Base-by-base conservation (phyloP, 2,329 filamentous ascomycete species). In the Bipolaris zeicola region DNA sequence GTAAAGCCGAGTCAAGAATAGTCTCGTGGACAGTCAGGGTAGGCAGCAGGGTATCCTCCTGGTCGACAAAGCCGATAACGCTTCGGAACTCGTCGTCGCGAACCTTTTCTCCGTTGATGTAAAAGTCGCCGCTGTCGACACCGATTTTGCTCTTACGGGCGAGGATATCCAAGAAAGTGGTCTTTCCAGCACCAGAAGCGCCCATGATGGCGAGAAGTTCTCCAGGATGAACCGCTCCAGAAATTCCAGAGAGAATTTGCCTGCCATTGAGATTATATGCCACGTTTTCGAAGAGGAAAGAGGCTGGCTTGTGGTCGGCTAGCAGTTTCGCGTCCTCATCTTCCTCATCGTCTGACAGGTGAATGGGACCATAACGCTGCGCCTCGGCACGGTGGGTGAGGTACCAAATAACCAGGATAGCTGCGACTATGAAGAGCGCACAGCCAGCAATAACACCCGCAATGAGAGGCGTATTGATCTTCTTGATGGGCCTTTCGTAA, bases 191-290 rank as follows among this genome's bases (percentile, higher is more conserved):
- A 28, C 95, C 95, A 0, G 95, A 99, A 6, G 95, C 94, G 54
- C 95, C 95, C 94, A 99, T 99, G 68, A 99, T 96, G 7, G 95
- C 95, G 64, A 94, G 91, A 6, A 98, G 86, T 74, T 99, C 92
- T n/a, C 96, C 96, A 2, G 94, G 92, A 65, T 90, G 89, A n/a
- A 94, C 93, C 39, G 92, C 87, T 44, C 95, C 95, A 63, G 89
- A 88, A 33, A 99, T 89, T 13, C 85, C 86, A 14, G 84, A 83
- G 2, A 99, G 81, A 44, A 99, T 97, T 50, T 90, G 84, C 77
- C 91, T 97, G 37, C 92, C 92, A 63, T 96, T 96, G 36, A 99
- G 82, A 20, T 84, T 83, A 72, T 99, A 99, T 0, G 88, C 87
- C 3, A 99, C 89, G 57, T 96, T 89, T 55, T 96, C 87, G 67